phyloP scores from a whole-genome alignment of 2,329 filamentous ascomycete genomes.

The Aspergillus sp. region DNA sequence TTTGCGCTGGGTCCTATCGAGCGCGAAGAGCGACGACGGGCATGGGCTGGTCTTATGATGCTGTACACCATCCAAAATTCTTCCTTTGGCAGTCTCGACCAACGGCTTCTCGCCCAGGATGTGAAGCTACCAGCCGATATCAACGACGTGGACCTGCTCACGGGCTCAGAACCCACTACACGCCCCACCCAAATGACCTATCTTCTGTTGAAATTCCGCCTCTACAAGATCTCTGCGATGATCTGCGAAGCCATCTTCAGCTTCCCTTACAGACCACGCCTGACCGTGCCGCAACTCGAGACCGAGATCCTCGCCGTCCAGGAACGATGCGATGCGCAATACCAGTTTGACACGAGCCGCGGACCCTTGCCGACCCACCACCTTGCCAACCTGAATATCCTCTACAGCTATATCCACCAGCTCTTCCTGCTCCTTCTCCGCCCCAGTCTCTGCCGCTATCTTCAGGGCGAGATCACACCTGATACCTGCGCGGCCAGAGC shows the following conservation, averaged over 20 bases:
- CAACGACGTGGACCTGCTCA: slow-evolving; percentile 32
- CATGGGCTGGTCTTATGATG: slow-evolving; percentile 38
- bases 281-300: slow-evolving; percentile 21
- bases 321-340: slow-evolving; percentile 25
- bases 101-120: slow-evolving; percentile 19
- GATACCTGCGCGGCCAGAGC: slow-evolving; percentile 24
- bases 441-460: slow-evolving; percentile 27
- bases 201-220: slow-evolving; percentile 32
- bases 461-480: slow-evolving; percentile 25
- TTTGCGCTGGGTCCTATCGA: slow-evolving; percentile 31
- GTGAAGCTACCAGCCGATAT: slow-evolving; percentile 31
- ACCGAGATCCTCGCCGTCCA: slow-evolving; percentile 25
- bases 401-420: slow-evolving; percentile 37
- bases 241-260: slow-evolving; percentile 32
- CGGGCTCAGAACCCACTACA: slow-evolving; percentile 13
- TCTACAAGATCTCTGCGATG: slow-evolving; percentile 31
- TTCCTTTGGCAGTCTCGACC: slow-evolving; percentile 30
- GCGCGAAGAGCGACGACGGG: slow-evolving; percentile 35
- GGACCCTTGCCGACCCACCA: slow-evolving; percentile 28
- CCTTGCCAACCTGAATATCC: slow-evolving; percentile 35
- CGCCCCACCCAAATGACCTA: slow-evolving; percentile 40
- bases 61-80: slow-evolving; percentile 36
- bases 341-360: slow-evolving; percentile 17
- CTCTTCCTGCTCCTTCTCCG: slow-evolving; percentile 34
- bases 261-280: slow-evolving; percentile 15